Evolutionary conservation across 2,329 filamentous ascomycete genomes (phyloP).

Genomic region (Fusarium decemcellulare): DNA sequence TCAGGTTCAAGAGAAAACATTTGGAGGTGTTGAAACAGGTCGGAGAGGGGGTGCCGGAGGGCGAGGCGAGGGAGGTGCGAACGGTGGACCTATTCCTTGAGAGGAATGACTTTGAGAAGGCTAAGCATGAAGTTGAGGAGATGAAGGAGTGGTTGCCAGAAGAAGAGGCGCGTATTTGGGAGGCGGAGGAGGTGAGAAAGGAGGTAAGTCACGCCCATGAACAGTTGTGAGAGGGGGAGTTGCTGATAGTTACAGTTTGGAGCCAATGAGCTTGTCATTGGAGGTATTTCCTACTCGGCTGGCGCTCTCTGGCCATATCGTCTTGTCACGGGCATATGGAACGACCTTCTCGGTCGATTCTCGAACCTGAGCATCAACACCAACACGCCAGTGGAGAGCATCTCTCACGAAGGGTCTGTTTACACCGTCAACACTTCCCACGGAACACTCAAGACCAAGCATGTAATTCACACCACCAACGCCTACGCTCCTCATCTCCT

Average conservation of each 20-base stretch:
- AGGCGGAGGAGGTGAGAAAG: slow-evolving; percentile 50
- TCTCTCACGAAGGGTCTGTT: slow-evolving; percentile 37
- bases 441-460: slow-evolving; percentile 60
- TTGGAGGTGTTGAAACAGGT: slow-evolving; percentile 56
- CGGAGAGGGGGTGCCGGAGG: slow-evolving; percentile 52
- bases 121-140: slow-evolving; percentile 50
- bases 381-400: slow-evolving; percentile 53
- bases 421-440: slow-evolving; percentile 62
- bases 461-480: slow-evolving; percentile 73
- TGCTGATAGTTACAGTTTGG: slow-evolving; percentile 51
- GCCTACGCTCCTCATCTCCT: slow-evolving; percentile 66
- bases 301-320: slow-evolving; percentile 67
- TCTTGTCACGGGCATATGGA: slow-evolving; percentile 63
- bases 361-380: slow-evolving; percentile 55
- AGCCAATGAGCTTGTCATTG: slow-evolving; percentile 52
- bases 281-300: slow-evolving; percentile 61
- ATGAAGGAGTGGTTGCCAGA: slow-evolving; percentile 58
- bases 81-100: slow-evolving; percentile 63
- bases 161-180: slow-evolving; percentile 52
- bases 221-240: background rate
- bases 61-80: slow-evolving; percentile 61
- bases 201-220: slow-evolving; percentile 38
- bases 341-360: slow-evolving; percentile 54
- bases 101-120: slow-evolving; percentile 51
- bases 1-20: slow-evolving; percentile 61